Conservation (phyloP, 768 basidiomycete genomes). For the Psilocybe subaeruginosa region DNA sequence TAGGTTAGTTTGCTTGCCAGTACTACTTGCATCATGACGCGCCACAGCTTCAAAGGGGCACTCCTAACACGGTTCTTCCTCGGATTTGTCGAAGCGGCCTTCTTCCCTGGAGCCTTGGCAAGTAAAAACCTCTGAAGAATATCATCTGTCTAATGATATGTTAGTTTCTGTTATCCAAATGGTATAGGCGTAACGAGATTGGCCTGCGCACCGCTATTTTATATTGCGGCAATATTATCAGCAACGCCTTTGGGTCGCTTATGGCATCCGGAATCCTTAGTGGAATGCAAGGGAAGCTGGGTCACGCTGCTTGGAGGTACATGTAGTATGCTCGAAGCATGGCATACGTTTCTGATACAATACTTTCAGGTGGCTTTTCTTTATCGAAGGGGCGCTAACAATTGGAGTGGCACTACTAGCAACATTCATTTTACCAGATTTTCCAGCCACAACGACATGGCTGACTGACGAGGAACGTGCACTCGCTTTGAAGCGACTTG, state of each 20-base stretch:
- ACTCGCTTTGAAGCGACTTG: conserved; percentile 65
- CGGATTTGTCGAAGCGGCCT: conserved; percentile 68
- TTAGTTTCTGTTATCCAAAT: conserved; percentile 65
- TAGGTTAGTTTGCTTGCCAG: conserved; percentile 8
- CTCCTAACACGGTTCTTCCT: conserved; percentile 79
- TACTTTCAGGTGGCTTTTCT: conserved; percentile 70
- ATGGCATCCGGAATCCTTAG: conserved; percentile 82
- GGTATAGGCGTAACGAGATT: conserved; percentile 80
- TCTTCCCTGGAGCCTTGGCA: conserved; percentile 64
- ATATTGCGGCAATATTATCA: conserved; percentile 77
- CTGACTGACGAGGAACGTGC: conserved; percentile 60
- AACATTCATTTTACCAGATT: conserved; percentile 76
- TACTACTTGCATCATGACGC: conserved; percentile 11
- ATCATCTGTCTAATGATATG: background rate
- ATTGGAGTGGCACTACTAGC: conserved; percentile 53
- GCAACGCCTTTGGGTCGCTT: conserved; percentile 85
- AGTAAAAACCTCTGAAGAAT: conserved; percentile 2
- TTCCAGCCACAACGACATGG: conserved; percentile 66
- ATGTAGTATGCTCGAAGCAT: background rate
- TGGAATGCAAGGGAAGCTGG: conserved; percentile 73
- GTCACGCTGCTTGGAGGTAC: conserved; percentile 77
- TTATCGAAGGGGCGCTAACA: conserved; percentile 70
- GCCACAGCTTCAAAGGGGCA: conserved; percentile 62
- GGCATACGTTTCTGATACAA: background rate
- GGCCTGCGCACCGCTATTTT: conserved; percentile 73